Conservation (phyloP, 73 alveolate species). For the Paramecium caudatum region DNA sequence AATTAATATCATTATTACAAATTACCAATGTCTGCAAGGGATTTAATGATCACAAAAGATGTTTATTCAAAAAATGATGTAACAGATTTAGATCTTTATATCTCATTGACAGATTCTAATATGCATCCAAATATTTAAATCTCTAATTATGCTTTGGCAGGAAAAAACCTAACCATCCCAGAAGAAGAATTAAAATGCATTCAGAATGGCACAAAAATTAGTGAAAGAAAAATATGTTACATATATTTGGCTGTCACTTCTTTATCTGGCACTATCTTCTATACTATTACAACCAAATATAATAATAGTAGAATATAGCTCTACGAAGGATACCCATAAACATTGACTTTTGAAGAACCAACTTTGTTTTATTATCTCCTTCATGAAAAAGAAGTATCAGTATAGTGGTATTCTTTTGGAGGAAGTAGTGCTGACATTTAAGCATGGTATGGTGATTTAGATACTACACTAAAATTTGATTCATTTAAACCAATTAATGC, state of each 20-base stretch:
- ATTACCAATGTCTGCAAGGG: conserved; percentile 33
- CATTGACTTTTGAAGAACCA: background rate
- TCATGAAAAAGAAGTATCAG: background rate
- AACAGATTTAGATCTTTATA: background rate
- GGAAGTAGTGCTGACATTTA: background rate
- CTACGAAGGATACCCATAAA: conserved; percentile 22
- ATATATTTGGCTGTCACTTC: conserved; percentile 32
- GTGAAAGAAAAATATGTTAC: background rate
- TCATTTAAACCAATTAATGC: background rate
- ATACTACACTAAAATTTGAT: background rate
- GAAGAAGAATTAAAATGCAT: background rate
- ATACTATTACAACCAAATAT: background rate
- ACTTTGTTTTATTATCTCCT: conserved; percentile 39
- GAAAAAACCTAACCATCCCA: background rate
- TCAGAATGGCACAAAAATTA: background rate
- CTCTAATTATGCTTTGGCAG: background rate
- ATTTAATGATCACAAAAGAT: conserved; percentile 37
- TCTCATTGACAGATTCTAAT: background rate
- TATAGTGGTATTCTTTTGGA: conserved; percentile 3
- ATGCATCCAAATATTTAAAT: background rate
- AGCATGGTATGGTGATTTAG: conserved; percentile 19
- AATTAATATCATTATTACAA: conserved; percentile 33
- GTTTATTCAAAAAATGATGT: conserved; percentile 48
- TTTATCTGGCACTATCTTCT: conserved; percentile 21
- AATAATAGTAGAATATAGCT: background rate